Evolutionary conservation across 495 filamentous ascomycete genomes (phyloP).

Genomic region (Tetracladium marchalianum): DNA sequence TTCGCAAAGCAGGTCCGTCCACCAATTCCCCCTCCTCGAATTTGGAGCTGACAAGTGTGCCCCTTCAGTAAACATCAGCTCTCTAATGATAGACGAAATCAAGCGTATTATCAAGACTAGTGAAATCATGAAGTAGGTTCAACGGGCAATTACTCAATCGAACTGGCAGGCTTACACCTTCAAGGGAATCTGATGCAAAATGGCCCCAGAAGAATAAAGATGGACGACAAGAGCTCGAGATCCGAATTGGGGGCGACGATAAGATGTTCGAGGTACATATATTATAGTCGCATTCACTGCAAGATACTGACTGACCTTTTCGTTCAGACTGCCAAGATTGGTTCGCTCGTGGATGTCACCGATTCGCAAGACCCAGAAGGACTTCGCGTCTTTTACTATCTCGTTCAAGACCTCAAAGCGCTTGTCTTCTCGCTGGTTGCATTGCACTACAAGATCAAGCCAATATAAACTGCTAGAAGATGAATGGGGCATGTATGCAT

Average conservation of each 20-base stretch:
- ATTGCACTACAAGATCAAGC: constrained; percentile 96
- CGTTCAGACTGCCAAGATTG: constrained; percentile 89
- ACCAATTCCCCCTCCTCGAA: not conserved
- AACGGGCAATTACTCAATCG: not conserved
- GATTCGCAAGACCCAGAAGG: constrained; percentile 96
- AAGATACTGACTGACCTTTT: not conserved
- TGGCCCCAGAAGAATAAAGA: constrained; percentile 99
- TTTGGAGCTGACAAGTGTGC: constrained; percentile 10
- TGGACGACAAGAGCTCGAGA: constrained; percentile 93
- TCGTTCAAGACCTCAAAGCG: constrained; percentile 95
- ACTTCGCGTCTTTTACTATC: constrained; percentile 97
- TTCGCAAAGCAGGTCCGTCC: constrained; percentile 95
- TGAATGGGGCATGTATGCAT: not conserved
- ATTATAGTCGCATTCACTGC: not conserved
- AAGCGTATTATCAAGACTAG: constrained; percentile 95
- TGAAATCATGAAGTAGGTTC: constrained; percentile 88
- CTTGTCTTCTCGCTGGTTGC: constrained; percentile 94
- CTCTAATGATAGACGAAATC: constrained; percentile 85
- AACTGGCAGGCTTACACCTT: not conserved
- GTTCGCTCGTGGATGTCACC: constrained; percentile 91
- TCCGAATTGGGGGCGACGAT: constrained; percentile 87
- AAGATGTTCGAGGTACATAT: constrained; percentile 85
- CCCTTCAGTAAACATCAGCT: constrained; percentile 83
- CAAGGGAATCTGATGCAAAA: constrained; percentile 94
- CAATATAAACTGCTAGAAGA: constrained; percentile 43